These are phyloP conservation scores for Neospermospora avenae DNA, from an alignment of 2,329 filamentous ascomycete species.

Conservation along the genomic window DNA sequence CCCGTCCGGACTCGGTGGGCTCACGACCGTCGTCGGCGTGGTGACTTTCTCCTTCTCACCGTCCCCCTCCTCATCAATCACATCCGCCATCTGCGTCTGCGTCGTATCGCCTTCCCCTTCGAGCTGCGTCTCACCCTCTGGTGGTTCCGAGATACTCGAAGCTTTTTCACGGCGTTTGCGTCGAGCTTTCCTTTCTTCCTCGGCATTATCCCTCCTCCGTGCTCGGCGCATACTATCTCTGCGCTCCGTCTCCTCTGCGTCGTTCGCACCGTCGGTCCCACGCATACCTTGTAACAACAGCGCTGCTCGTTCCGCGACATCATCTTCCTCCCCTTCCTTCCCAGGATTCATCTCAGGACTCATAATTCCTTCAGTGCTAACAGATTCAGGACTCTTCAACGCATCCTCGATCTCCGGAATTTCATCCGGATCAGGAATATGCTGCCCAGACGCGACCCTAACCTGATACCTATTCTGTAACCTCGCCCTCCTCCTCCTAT, in stretches of 20 bases:
- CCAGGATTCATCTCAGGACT: slow-evolving; percentile 22
- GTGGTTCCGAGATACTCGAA: slow-evolving; percentile 33
- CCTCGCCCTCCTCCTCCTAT: slow-evolving; percentile 79
- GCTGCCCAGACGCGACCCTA: slow-evolving; percentile 82
- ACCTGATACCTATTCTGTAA: slow-evolving; percentile 90
- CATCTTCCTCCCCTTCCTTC: slow-evolving; percentile 45
- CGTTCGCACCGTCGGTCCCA: slow-evolving; percentile 52
- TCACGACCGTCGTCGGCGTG: slow-evolving; percentile 32
- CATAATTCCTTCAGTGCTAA: slow-evolving; percentile 35
- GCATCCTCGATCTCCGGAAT: slow-evolving; percentile 55
- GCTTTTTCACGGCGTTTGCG: slow-evolving; percentile 64
- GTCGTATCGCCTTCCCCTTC: slow-evolving; percentile 12
- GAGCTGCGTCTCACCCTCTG: background rate
- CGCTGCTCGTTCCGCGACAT: slow-evolving; percentile 82
- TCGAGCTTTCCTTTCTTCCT: slow-evolving; percentile 69
- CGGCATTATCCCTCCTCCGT: slow-evolving; percentile 60
- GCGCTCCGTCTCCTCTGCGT: slow-evolving; percentile 50
- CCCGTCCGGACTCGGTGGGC: slow-evolving; percentile 33
- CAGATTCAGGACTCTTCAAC: slow-evolving; percentile 47
- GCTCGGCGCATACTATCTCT: slow-evolving; percentile 61
- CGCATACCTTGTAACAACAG: slow-evolving; percentile 81
- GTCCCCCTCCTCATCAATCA: slow-evolving; percentile 19
- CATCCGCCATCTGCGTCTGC: slow-evolving; percentile 11
- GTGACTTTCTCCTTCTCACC: slow-evolving; percentile 22
- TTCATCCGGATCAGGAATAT: slow-evolving; percentile 73